Percentiles rank a stretch among this genome's conserved stretches.
These are phyloP conservation scores for Citeromyces siamensis DNA, from an alignment of 1,139 yeast genomes.

Conservation along the genomic window DNA sequence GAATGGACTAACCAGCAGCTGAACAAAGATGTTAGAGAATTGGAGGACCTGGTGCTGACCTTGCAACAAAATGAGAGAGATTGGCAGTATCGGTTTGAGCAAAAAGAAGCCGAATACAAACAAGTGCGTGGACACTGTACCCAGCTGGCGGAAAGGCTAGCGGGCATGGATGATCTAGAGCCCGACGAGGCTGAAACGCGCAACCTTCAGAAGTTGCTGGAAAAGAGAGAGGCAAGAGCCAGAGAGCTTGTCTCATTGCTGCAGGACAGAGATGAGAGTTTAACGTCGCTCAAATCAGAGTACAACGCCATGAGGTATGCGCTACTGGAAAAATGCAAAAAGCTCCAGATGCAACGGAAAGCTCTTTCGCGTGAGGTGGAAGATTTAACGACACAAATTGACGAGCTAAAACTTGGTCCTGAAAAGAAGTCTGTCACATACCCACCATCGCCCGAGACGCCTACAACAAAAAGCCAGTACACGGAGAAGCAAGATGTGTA, in stretches of 20 bases:
- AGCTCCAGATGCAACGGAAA: slow-evolving; percentile 12
- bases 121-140: slow-evolving; percentile 6
- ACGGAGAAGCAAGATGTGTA: background rate
- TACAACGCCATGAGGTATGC: slow-evolving; percentile 19
- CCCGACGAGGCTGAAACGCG: slow-evolving; percentile 8
- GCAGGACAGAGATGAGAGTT: slow-evolving; percentile 8
- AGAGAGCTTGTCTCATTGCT: slow-evolving; percentile 1
- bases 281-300: slow-evolving; percentile 12
- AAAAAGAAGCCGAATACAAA: slow-evolving; percentile 5
- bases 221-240: background rate
- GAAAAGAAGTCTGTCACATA: slow-evolving; percentile 7
- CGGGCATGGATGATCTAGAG: slow-evolving; percentile 7
- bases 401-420: slow-evolving; percentile 8
- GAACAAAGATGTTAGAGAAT: slow-evolving; percentile 10
- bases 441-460: slow-evolving; percentile 17
- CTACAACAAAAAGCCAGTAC: slow-evolving; percentile 6
- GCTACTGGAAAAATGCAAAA: slow-evolving; percentile 14
- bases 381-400: slow-evolving; percentile 9
- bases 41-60: slow-evolving; percentile 8
- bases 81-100: background rate
- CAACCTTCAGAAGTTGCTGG: background rate
- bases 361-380: slow-evolving; percentile 12
- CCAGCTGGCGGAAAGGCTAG: slow-evolving; percentile 6
- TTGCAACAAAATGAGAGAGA: slow-evolving; percentile 3
- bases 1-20: slow-evolving; percentile 8